A percentile compares a stretch with the other conserved stretches of the same genome.
Conservation (phyloP, 305 asterid species). For the Ajuga reptans region DNA sequence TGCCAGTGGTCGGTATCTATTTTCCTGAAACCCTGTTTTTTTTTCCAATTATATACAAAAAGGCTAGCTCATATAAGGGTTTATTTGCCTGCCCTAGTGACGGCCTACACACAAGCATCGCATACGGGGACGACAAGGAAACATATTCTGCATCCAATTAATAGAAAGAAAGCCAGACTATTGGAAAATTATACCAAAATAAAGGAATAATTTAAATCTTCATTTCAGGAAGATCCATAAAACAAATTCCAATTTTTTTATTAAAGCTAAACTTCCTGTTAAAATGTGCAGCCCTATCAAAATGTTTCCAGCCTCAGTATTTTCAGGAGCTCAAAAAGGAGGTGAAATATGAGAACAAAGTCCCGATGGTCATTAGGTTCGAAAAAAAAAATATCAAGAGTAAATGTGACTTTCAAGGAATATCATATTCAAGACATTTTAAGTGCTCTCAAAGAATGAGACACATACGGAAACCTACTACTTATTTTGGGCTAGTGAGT, state of each 20-base stretch:
- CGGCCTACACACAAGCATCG: no score
- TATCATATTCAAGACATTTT: not conserved
- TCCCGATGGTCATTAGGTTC: not conserved
- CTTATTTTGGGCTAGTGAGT: not conserved
- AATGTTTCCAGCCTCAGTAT: not conserved
- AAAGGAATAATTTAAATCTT: not conserved
- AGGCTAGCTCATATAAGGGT: not conserved
- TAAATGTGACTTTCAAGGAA: not conserved
- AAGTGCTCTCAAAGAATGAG: not conserved
- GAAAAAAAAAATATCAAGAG: not conserved
- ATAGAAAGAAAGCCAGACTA: not conserved
- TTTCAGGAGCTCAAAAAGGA: not conserved
- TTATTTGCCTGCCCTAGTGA: no score
- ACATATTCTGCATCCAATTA: not conserved
- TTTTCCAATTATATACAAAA: not conserved
- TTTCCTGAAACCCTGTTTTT: constrained; percentile 75
- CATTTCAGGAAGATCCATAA: not conserved
- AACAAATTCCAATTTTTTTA: not conserved
- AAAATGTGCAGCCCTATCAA: not conserved
- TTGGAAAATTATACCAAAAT: not conserved
- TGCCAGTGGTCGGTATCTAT: constrained; percentile 87
- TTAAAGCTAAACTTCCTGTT: not conserved
- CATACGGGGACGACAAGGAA: not conserved
- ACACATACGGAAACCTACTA: not conserved
- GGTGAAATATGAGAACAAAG: not conserved